phyloP scores from a whole-genome alignment of 169 alveolate genomes.

The Plasmodium ovale region DNA sequence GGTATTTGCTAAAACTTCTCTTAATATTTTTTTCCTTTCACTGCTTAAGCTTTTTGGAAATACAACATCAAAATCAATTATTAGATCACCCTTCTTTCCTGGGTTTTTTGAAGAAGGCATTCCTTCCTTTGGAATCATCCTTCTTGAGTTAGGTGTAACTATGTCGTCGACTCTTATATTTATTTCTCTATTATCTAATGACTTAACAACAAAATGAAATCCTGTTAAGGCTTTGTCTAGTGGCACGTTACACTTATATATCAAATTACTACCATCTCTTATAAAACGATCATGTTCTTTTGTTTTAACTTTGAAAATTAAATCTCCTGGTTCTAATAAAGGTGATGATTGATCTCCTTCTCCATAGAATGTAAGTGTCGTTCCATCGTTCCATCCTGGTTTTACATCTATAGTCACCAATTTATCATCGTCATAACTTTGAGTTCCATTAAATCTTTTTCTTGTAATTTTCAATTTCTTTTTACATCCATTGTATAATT shows the following conservation, averaged over 20 bases:
- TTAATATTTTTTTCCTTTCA: slow-evolving; percentile 80
- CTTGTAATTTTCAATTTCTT: slow-evolving; percentile 87
- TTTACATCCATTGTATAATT: slow-evolving; percentile 81
- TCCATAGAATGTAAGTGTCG: slow-evolving; percentile 85
- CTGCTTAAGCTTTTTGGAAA: slow-evolving; percentile 84
- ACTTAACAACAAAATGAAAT: slow-evolving; percentile 85
- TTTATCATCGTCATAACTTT: slow-evolving; percentile 87
- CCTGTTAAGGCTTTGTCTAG: slow-evolving; percentile 87
- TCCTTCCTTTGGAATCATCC: slow-evolving; percentile 82
- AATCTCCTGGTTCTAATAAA: slow-evolving; percentile 85
- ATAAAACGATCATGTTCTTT: slow-evolving; percentile 84
- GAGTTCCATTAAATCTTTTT: slow-evolving; percentile 79
- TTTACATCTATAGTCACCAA: slow-evolving; percentile 86
- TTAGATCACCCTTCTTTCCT: slow-evolving; percentile 83
- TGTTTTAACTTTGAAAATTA: slow-evolving; percentile 82
- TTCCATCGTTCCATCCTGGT: slow-evolving; percentile 91
- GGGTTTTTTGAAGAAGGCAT: slow-evolving; percentile 86
- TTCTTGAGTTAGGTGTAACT: slow-evolving; percentile 85
- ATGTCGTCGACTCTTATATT: slow-evolving; percentile 85
- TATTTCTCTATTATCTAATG: slow-evolving; percentile 88
- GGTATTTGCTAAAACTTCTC: neutral
- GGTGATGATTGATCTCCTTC: slow-evolving; percentile 90
- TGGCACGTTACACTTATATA: slow-evolving; percentile 87
- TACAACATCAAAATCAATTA: slow-evolving; percentile 85
- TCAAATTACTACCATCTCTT: slow-evolving; percentile 86